Evolutionary conservation across 2,329 filamentous ascomycete genomes (phyloP).

Genomic region (Sordariomycetes sp.): DNA sequence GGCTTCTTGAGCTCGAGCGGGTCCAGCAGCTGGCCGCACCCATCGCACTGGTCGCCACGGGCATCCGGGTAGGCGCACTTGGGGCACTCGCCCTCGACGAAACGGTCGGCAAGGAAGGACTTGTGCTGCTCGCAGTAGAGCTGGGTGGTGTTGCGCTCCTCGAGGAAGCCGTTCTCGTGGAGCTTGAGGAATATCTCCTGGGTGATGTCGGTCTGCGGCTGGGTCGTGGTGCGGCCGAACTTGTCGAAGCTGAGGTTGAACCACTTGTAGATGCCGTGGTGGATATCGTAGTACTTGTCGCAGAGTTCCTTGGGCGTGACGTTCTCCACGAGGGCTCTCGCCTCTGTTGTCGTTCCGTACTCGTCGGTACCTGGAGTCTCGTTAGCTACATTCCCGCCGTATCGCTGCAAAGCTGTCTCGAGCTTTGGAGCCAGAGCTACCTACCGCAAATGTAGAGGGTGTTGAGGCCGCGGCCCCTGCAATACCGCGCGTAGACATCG

Average conservation of each 20-base stretch:
- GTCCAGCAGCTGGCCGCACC: slow-evolving; percentile 62
- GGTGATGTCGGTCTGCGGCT: slow-evolving; percentile 82
- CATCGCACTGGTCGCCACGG: slow-evolving; percentile 64
- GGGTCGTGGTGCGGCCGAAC: slow-evolving; percentile 85
- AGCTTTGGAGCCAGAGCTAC: slow-evolving; percentile 1
- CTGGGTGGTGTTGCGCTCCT: slow-evolving; percentile 79
- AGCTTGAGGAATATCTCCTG: slow-evolving; percentile 84
- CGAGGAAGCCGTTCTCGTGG: slow-evolving; percentile 78
- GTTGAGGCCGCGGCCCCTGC: slow-evolving; percentile 66
- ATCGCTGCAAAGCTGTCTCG: neutral
- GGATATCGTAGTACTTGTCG: slow-evolving; percentile 83
- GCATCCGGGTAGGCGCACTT: slow-evolving; percentile 64
- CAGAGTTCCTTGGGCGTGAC: slow-evolving; percentile 76
- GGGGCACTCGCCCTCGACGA: slow-evolving; percentile 70
- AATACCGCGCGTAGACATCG: slow-evolving; percentile 76
- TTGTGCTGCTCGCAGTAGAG: slow-evolving; percentile 77
- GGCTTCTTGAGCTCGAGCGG: slow-evolving; percentile 72
- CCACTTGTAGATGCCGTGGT: slow-evolving; percentile 89
- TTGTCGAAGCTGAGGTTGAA: slow-evolving; percentile 92
- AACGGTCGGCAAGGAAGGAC: slow-evolving; percentile 75
- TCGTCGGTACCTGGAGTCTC: slow-evolving; percentile 53
- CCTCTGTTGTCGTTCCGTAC: slow-evolving; percentile 93
- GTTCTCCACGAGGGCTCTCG: slow-evolving; percentile 83
- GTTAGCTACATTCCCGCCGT: neutral
- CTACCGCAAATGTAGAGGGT: slow-evolving; percentile 69